Base-by-base conservation (phyloP, 2,329 filamentous ascomycete species). In the Leptographium flavum region DNA sequence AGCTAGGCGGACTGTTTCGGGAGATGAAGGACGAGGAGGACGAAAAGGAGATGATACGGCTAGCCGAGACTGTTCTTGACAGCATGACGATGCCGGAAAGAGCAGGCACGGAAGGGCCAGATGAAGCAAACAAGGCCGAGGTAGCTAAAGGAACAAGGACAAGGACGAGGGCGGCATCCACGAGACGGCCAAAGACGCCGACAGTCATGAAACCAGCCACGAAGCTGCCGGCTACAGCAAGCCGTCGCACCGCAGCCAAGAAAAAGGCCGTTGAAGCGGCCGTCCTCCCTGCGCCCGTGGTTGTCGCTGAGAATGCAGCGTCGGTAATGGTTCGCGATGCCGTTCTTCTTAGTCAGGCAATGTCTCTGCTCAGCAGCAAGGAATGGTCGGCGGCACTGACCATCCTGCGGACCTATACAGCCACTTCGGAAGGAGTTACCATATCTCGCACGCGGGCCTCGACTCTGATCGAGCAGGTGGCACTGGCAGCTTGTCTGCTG, bases 401-500 rank as follows among this genome's bases (percentile, higher is more conserved):
- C 2, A 63, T 74, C 17, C 64, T 87, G 2, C 65, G 71, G 42
- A 63, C 35, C 8, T 21, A 9, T 9, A n/a, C 25, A 3, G 36
- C 23, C 3, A 22, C 8, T 8, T 23, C 33, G 2, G 17, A n/a
- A 4, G 23, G 17, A 69, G 51, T 68, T 36, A 13, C 25, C 4
- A 37, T 21, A 4, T 31, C 35, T 2, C 45, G 42, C 31, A 32
- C 38, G 14, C 48, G 46, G 10, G 39, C 44, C 2, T 65, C 64
- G 46, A 60, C 62, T 48, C 60, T 68, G 45, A 73, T 53, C 51
- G 67, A 76, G 47, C 73, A 78, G 33, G 69, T 85, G 45, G 70
- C 76, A 11, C 76, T 75, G 47, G 84, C 83, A 19, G 77, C 77
- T 45, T 76, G 81, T 39, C 72, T 83, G 37, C 68, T 87, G 48